Percentiles rank a stretch among this genome's conserved stretches.
phyloP scores from a whole-genome alignment of 345 rosid species.

The Mercurialis annua region DNA sequence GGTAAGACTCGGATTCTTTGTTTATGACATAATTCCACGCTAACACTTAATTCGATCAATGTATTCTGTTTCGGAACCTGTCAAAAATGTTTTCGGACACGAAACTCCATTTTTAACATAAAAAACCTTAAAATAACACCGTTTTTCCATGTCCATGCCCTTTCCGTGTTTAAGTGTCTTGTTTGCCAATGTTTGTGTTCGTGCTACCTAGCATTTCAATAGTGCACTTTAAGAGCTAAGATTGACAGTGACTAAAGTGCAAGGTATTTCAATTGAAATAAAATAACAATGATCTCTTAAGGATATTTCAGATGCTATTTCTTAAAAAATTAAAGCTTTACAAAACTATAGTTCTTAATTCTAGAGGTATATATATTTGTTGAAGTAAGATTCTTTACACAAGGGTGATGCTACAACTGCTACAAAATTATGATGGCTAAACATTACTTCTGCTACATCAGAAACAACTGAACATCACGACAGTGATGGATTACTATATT shows the following conservation, averaged over 20 bases:
- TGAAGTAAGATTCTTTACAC: constrained; percentile 17
- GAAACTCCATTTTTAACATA: too few relatives aligned
- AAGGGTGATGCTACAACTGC: constrained; percentile 4
- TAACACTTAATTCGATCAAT: background rate
- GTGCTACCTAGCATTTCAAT: too few relatives aligned
- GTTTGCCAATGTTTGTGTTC: too few relatives aligned
- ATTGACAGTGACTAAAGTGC: background rate
- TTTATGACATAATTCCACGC: too few relatives aligned
- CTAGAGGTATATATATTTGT: background rate
- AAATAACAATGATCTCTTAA: background rate
- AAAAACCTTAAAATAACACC: too few relatives aligned
- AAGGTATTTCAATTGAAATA: background rate
- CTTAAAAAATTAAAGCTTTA: background rate
- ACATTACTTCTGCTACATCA: constrained; percentile 3
- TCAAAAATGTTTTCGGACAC: too few relatives aligned
- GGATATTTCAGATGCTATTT: background rate
- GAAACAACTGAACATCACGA: background rate
- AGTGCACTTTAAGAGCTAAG: too few relatives aligned
- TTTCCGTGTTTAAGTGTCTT: too few relatives aligned
- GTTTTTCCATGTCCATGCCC: too few relatives aligned
- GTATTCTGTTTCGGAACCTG: background rate
- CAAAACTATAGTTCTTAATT: background rate
- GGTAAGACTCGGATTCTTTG: too few relatives aligned
- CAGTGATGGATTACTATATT: background rate
- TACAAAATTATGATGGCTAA: constrained; percentile 2